phyloP scores from a whole-genome alignment of 2,329 filamentous ascomycete genomes.

The Botrytis medusae region DNA sequence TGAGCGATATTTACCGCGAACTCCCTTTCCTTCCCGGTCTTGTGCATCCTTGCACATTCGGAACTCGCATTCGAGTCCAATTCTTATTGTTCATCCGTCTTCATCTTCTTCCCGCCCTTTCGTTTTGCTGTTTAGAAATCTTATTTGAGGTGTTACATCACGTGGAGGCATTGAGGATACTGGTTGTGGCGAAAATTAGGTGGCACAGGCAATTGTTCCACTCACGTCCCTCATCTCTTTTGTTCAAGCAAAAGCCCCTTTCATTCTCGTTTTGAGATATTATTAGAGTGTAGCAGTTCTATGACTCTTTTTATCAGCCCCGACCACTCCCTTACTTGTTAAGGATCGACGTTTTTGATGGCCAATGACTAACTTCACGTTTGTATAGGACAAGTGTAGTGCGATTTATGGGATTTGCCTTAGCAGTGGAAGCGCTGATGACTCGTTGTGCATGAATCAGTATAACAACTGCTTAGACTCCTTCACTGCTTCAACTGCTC shows the following conservation, averaged over 20 bases:
- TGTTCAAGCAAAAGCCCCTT: not conserved
- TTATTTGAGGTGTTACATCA: not conserved
- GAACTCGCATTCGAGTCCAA: not conserved
- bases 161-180: not conserved
- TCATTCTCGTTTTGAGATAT: not conserved
- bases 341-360: not conserved
- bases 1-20: not conserved
- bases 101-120: too few relatives aligned
- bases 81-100: too few relatives aligned
- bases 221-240: not conserved
- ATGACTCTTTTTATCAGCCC: not conserved
- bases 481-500: constrained; percentile 22
- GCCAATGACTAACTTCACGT: not conserved
- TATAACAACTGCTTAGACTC: constrained; percentile 27
- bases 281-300: not conserved
- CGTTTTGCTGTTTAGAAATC: too few relatives aligned
- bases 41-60: not conserved
- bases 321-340: not conserved
- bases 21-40: too few relatives aligned
- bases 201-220: too few relatives aligned
- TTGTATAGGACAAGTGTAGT: constrained; percentile 23
- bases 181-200: not conserved
- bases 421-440: constrained; percentile 17
- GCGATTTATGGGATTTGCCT: constrained; percentile 25
- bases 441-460: constrained; percentile 25